Percentiles rank a stretch among this genome's conserved stretches.
phyloP scores from a whole-genome alignment of 78 protist species.

The Dictyostelium intermedium region DNA sequence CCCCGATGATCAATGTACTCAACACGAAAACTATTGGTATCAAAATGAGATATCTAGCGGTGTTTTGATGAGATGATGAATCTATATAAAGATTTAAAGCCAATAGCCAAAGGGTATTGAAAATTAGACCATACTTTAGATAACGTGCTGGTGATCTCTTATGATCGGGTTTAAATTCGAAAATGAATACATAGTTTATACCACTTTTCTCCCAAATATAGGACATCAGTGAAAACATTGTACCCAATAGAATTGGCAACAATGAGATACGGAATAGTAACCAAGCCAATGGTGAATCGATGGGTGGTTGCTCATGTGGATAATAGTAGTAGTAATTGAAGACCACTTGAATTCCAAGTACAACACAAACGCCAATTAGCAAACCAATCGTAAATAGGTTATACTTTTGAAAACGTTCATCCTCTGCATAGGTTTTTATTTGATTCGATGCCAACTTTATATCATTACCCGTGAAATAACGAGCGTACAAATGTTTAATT shows the following conservation, averaged over 20 bases:
- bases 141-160: slow-evolving; percentile 43
- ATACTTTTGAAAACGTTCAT: neutral
- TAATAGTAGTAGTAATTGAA: slow-evolving; percentile 32
- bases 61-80: neutral
- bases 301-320: slow-evolving; percentile 44
- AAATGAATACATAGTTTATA: slow-evolving; percentile 65
- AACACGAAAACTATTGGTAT: slow-evolving; percentile 23
- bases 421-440: neutral
- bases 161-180: slow-evolving; percentile 43
- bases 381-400: slow-evolving; percentile 17
- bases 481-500: slow-evolving; percentile 30
- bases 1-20: neutral
- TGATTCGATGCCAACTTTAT: slow-evolving; percentile 18
- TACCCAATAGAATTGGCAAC: slow-evolving; percentile 39
- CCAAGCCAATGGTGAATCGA: slow-evolving; percentile 65
- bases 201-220: slow-evolving; percentile 38
- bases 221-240: slow-evolving; percentile 13
- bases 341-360: neutral
- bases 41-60: neutral
- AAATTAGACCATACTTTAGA: slow-evolving; percentile 15
- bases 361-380: slow-evolving; percentile 24
- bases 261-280: slow-evolving; percentile 37
- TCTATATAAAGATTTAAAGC: slow-evolving; percentile 48
- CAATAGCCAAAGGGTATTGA: slow-evolving; percentile 35
- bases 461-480: slow-evolving; percentile 66